Percentiles rank a stretch among this genome's conserved stretches.
Conservation (phyloP, 768 basidiomycete genomes). For the Cyclocybe aegerita region DNA sequence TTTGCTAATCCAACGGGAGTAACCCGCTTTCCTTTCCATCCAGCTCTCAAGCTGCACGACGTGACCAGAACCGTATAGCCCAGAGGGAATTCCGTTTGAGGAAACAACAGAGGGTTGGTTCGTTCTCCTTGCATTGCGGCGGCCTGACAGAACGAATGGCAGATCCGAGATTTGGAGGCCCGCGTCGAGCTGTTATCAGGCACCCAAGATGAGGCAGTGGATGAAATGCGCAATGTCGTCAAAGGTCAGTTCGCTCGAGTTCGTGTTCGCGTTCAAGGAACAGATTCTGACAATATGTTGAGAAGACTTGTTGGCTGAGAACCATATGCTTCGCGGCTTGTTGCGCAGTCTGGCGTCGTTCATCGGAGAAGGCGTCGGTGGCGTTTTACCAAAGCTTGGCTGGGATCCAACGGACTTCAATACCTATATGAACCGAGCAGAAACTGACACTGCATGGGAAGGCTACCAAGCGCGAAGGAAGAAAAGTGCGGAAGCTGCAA, state of each 20-base stretch:
- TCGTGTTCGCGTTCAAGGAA: conserved; percentile 1
- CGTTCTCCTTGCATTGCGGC: background rate
- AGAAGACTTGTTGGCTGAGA: conserved; percentile 85
- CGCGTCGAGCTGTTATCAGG: conserved; percentile 93
- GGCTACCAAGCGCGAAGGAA: conserved; percentile 78
- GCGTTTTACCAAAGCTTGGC: conserved; percentile 73
- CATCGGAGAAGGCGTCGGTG: conserved; percentile 85
- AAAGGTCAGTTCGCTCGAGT: conserved; percentile 48
- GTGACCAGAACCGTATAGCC: conserved; percentile 90
- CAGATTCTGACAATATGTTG: conserved; percentile 3
- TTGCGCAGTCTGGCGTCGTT: conserved; percentile 75
- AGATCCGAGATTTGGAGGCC: conserved; percentile 96
- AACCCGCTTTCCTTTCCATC: conserved; percentile 14
- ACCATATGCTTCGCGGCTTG: conserved; percentile 78
- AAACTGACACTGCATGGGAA: conserved; percentile 94
- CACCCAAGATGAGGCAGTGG: conserved; percentile 85
- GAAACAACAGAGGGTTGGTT: conserved; percentile 80
- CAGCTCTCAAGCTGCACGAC: conserved; percentile 84
- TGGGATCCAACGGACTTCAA: conserved; percentile 80
- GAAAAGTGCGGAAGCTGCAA: conserved; percentile 22
- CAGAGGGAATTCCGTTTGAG: conserved; percentile 91
- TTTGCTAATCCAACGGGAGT: conserved; percentile 8
- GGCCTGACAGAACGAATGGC: conserved; percentile 6
- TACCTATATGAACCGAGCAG: conserved; percentile 77
- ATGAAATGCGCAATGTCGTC: conserved; percentile 79